Evolutionary conservation across 2,329 filamentous ascomycete species (phyloP).

Genomic region (Fusarium newnesense): DNA sequence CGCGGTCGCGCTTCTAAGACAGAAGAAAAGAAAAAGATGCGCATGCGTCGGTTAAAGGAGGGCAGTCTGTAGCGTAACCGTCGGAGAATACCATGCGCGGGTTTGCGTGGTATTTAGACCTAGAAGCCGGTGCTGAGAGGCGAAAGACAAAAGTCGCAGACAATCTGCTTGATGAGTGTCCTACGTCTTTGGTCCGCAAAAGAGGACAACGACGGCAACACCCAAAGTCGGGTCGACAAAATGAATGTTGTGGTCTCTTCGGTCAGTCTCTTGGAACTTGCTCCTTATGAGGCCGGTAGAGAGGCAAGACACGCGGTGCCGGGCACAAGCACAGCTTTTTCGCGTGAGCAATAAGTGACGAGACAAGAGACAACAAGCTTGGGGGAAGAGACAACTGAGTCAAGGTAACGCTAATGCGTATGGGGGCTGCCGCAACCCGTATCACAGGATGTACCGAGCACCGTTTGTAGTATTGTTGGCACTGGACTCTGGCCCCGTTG

Average conservation of each 20-base stretch:
- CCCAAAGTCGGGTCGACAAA: conserved; percentile 30
- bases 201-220: conserved; percentile 28
- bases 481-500: conserved; percentile 24
- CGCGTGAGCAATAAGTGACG: conserved; percentile 31
- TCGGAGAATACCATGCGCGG: conserved; percentile 30
- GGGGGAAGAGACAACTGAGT: conserved; percentile 45
- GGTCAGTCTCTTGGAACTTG: conserved; percentile 38
- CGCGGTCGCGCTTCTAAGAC: conserved; percentile 34
- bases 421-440: conserved; percentile 17
- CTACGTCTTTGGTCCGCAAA: conserved; percentile 26
- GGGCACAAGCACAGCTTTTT: conserved; percentile 41
- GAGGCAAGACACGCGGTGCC: conserved; percentile 43
- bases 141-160: conserved; percentile 16
- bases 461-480: conserved; percentile 38
- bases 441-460: conserved; percentile 39
- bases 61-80: conserved; percentile 36
- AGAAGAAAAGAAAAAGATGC: conserved; percentile 42
- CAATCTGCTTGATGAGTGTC: conserved; percentile 30
- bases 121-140: conserved; percentile 26
- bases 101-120: conserved; percentile 32
- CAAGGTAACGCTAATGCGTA: conserved; percentile 36
- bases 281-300: conserved; percentile 46
- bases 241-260: conserved; percentile 31
- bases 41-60: conserved; percentile 28
- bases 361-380: conserved; percentile 43